These are phyloP conservation scores for Logfia minima DNA, from an alignment of 129 eudicot genomes.

Conservation along the genomic window DNA sequence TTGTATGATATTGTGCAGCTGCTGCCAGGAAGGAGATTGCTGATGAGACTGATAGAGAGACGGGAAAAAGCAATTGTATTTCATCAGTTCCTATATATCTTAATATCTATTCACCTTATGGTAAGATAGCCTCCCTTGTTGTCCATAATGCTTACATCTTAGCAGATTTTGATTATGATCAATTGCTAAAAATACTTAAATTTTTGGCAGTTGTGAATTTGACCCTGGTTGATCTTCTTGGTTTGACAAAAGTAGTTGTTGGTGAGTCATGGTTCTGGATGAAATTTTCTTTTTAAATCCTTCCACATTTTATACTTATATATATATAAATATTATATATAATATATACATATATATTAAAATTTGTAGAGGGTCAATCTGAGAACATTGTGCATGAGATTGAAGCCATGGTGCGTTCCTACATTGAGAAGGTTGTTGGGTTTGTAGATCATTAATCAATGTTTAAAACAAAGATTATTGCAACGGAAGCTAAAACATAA, in stretches of 20 bases:
- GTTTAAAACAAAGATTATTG: too few species aligned
- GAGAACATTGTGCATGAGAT: constrained; percentile 1
- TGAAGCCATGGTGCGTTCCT: constrained; percentile 9
- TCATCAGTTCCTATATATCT: constrained; percentile 83
- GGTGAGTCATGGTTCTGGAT: neutral
- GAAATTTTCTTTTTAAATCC: neutral
- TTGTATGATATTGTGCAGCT: constrained; percentile 43
- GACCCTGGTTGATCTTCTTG: constrained; percentile 13
- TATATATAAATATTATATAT: neutral
- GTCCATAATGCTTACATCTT: neutral
- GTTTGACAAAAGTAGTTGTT: constrained; percentile 8
- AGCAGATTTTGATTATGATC: neutral
- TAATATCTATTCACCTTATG: constrained; percentile 77
- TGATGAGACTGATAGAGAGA: constrained; percentile 90
- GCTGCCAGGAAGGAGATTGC: constrained; percentile 82
- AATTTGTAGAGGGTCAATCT: constrained; percentile 6
- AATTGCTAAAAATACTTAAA: neutral
- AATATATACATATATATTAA: neutral
- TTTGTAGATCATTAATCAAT: too few species aligned
- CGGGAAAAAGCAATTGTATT: constrained; percentile 59
- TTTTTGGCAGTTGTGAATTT: constrained; percentile 2
- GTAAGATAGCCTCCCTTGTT: constrained; percentile 34
- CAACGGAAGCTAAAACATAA: too few species aligned
- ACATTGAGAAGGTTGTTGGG: constrained; percentile 15
- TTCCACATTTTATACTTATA: neutral